Conservation (phyloP, 2,329 filamentous ascomycete genomes). For the Acephala macrosclerotiorum region DNA sequence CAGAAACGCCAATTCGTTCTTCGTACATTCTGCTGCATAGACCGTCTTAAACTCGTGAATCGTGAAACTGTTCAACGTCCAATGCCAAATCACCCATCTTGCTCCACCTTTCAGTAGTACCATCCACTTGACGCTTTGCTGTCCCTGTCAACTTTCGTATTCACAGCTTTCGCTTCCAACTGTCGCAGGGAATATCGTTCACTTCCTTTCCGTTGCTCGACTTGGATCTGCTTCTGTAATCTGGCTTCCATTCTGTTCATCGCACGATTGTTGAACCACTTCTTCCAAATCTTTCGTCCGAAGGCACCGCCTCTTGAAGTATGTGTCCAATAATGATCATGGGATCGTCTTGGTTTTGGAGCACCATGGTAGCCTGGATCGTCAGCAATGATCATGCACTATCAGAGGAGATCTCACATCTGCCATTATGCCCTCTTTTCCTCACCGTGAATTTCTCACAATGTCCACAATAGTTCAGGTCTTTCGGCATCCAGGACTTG, state of each 20-base stretch:
- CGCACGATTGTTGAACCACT: constrained; percentile 39
- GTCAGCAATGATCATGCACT: constrained; percentile 6
- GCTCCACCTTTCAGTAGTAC: neutral
- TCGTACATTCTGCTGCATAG: neutral
- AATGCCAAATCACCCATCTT: neutral
- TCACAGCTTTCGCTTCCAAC: constrained; percentile 24
- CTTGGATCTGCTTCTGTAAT: constrained; percentile 18
- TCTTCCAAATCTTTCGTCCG: constrained; percentile 38
- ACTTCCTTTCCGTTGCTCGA: constrained; percentile 21
- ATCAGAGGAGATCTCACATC: constrained; percentile 29
- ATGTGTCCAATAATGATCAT: constrained; percentile 36
- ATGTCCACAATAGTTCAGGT: constrained; percentile 35
- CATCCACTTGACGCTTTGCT: neutral
- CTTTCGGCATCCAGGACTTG: constrained; percentile 35
- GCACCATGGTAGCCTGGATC: constrained; percentile 37
- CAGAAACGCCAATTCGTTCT: neutral
- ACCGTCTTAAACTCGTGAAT: neutral
- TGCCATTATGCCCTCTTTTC: constrained; percentile 31
- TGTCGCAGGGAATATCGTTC: constrained; percentile 35
- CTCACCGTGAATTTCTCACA: constrained; percentile 37
- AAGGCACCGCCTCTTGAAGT: constrained; percentile 33
- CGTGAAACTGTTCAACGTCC: neutral
- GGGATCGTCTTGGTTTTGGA: constrained; percentile 16
- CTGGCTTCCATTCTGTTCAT: constrained; percentile 36
- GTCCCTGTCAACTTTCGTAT: constrained; percentile 30